Percentiles rank a stretch among this genome's conserved stretches.
Conservation (phyloP, 73 alveolate genomes). For the Effrenium voratum region DNA sequence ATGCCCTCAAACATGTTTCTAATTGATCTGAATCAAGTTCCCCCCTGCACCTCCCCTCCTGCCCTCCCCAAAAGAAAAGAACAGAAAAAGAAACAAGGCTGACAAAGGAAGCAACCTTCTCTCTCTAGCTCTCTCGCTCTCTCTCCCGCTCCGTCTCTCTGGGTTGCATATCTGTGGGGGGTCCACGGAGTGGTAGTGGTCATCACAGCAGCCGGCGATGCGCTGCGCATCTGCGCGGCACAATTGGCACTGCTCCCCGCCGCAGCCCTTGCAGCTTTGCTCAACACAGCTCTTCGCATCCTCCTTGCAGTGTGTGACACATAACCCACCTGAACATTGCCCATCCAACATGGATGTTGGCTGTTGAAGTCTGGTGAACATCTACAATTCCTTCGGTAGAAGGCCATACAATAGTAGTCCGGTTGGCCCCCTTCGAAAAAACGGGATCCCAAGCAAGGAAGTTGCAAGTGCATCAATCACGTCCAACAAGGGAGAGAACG, state of each 20-base stretch:
- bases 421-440: too few species aligned
- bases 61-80: too few species aligned
- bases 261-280: conserved; percentile 33
- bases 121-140: background rate
- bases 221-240: conserved; percentile 36
- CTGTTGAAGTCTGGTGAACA: too few species aligned
- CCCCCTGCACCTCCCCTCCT: background rate
- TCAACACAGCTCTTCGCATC: conserved; percentile 14
- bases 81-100: too few species aligned
- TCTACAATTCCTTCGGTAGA: too few species aligned
- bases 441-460: too few species aligned
- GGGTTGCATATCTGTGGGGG: conserved; percentile 54
- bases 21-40: background rate
- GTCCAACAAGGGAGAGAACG: too few species aligned
- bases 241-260: conserved; percentile 65
- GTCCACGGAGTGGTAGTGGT: conserved; percentile 54
- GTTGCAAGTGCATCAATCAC: too few species aligned
- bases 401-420: too few species aligned
- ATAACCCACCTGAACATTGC: too few species aligned
- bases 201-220: conserved; percentile 33
- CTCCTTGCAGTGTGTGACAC: too few species aligned
- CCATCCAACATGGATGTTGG: too few species aligned
- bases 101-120: background rate
- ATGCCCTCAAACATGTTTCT: background rate
- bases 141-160: background rate